Evolutionary conservation across 495 filamentous ascomycete genomes (phyloP), one percentile per base, ranked within the genome.

Genomic region (Pseudevernia furfuracea): DNA sequence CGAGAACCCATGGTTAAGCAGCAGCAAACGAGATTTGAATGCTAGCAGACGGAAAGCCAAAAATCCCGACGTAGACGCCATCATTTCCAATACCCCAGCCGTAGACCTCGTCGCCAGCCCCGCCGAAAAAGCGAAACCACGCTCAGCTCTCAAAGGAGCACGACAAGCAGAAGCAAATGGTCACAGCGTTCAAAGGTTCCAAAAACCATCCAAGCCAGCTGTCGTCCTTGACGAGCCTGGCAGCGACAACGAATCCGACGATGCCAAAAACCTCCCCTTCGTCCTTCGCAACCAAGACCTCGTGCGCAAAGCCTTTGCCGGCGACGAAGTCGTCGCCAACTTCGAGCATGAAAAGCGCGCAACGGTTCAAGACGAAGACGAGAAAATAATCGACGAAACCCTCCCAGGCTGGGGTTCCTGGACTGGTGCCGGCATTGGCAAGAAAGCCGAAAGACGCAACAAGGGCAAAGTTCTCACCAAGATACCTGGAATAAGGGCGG

Each of bases 361-460:
- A 63, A 79, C 81, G 12, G 80, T 85, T 43, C 82, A 84, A 44
- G 89, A 91, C 7, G 91, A 97, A 72, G 93, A 87, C 67, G 90
- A 96, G 64, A 85, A 96, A 74, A 80, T 90, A 37, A 75, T 92
- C 28, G 91, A 95, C 73, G 88, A 89, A 60, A 91, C 90, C 1
- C 80, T 98, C 3, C 90, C 91, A 3, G 94, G 94, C 60, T 98
- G 94, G 94, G 94, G 94, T 66, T 84, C 76, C 75, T 92, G 94
- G 94, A 81, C 86, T 14, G 94, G 94, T 58, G 85, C 87, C 37
- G 94, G 93, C 9, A 76, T 97, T 46, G 78, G 78, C 71, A 84
- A 81, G 82, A 81, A 77, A 73, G 78, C 66, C 74, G 79, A 80
- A 79, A 85, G 79, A 75, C 77, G 73, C 52, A 82, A 78, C 76